These are phyloP conservation scores for Aspergillus saccharolyticus DNA, from an alignment of 495 filamentous ascomycete genomes.

Conservation along the genomic window DNA sequence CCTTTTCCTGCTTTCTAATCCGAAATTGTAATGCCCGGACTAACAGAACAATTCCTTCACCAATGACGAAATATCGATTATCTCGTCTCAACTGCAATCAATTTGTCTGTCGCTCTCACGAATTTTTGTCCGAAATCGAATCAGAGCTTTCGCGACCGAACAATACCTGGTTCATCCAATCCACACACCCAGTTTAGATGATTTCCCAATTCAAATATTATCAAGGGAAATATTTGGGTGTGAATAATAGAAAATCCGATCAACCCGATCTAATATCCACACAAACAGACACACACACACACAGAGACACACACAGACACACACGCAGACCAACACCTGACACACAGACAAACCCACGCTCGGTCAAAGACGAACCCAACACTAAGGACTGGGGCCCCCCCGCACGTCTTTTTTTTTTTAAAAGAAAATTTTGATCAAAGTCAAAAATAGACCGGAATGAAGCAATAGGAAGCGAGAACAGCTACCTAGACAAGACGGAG, in stretches of 20 bases:
- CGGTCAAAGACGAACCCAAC: not conserved
- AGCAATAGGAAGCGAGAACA: not conserved
- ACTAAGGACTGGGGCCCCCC: not conserved
- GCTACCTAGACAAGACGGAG: slow-evolving; percentile 1
- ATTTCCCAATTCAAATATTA: not conserved
- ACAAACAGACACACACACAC: not conserved
- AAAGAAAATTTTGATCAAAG: slow-evolving; percentile 6
- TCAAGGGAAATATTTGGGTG: not conserved
- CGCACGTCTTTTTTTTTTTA: slow-evolving; percentile 1
- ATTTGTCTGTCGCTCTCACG: slow-evolving; percentile 1
- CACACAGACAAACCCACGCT: not conserved
- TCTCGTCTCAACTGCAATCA: not conserved
- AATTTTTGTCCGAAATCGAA: slow-evolving; percentile 1
- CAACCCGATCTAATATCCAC: not conserved
- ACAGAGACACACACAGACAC: no score
- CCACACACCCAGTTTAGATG: slow-evolving; percentile 5
- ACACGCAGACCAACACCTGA: not conserved
- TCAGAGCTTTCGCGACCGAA: slow-evolving; percentile 3
- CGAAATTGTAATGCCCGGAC: not conserved
- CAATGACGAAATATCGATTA: not conserved
- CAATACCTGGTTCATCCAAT: slow-evolving; percentile 7
- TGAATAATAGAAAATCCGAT: slow-evolving; percentile 1
- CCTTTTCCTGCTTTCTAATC: slow-evolving; percentile 1
- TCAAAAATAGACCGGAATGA: slow-evolving; percentile 3
- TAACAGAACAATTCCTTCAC: not conserved